These are phyloP conservation scores for Magnusiomyces starmeri DNA, from an alignment of 1,139 yeast species.

Conservation along the genomic window DNA sequence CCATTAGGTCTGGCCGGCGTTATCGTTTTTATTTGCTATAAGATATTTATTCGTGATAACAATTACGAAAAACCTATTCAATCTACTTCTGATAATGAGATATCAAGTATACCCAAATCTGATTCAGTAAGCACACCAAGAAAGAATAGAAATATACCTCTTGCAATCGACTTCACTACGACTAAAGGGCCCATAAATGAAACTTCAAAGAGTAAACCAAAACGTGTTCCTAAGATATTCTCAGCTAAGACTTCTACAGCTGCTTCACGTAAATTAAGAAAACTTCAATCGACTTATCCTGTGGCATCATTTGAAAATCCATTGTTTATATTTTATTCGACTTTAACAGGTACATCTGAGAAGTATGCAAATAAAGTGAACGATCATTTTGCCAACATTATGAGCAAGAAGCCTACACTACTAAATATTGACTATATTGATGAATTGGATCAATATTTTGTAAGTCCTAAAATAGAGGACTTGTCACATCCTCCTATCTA, in stretches of 20 bases:
- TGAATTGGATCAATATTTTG: conserved; percentile 77
- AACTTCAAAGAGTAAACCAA: conserved; percentile 12
- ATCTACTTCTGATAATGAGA: too few relatives aligned
- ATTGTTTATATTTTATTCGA: conserved; percentile 66
- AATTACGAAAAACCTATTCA: too few relatives aligned
- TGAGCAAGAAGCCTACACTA: conserved; percentile 44
- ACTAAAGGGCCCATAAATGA: conserved; percentile 19
- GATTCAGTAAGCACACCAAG: too few relatives aligned
- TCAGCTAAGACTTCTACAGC: conserved; percentile 19
- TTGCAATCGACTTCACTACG: conserved; percentile 41
- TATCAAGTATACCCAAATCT: too few relatives aligned
- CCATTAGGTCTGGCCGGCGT: conserved; percentile 8
- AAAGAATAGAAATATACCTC: conserved; percentile 20
- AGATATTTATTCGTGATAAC: background rate
- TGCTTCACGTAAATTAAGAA: conserved; percentile 20
- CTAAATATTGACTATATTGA: conserved; percentile 73
- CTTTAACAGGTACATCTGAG: conserved; percentile 76
- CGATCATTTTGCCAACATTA: conserved; percentile 25
- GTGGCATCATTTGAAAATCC: conserved; percentile 26
- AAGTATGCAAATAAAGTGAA: conserved; percentile 51
- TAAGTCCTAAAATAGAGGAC: conserved; percentile 41
- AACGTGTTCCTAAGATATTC: conserved; percentile 23
- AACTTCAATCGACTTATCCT: conserved; percentile 25
- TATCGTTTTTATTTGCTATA: conserved; percentile 7
- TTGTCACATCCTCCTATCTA: conserved; percentile 41